These are phyloP conservation scores for Avena insularis DNA, from an alignment of 176 grass and related monocot species.

Conservation along the genomic window DNA sequence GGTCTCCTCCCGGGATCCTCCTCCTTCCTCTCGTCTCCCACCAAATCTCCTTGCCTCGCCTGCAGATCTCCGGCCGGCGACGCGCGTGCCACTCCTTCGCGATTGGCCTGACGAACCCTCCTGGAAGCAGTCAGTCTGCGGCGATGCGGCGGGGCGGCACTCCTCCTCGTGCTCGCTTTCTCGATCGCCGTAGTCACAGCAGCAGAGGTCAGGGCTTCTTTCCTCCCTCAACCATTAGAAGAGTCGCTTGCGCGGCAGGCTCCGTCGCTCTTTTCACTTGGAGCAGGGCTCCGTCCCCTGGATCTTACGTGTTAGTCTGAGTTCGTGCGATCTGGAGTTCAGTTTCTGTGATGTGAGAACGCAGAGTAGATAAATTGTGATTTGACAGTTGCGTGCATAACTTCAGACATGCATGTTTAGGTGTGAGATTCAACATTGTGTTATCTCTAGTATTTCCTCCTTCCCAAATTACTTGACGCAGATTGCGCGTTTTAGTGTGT, in stretches of 20 bases:
- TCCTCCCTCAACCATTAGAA: not conserved
- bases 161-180: slow-evolving; percentile 38
- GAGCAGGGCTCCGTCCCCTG: not conserved
- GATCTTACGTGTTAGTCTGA: not conserved
- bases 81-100: not conserved
- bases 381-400: not conserved
- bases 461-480: too few relatives aligned
- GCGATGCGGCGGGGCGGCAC: slow-evolving; percentile 40
- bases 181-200: slow-evolving; percentile 17
- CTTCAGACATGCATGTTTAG: not conserved
- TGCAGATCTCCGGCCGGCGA: slow-evolving; percentile 46
- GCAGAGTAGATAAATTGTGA: not conserved
- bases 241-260: not conserved
- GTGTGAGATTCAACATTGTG: not conserved
- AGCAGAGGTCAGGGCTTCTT: not conserved
- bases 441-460: not conserved
- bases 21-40: not conserved
- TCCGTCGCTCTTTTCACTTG: not conserved
- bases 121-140: not conserved
- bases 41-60: not conserved
- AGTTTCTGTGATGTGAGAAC: not conserved
- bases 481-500: too few relatives aligned
- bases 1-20: slow-evolving; percentile 3
- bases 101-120: not conserved
- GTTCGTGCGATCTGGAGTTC: not conserved